A percentile compares a stretch with the other conserved stretches of the same genome.
Evolutionary conservation across 2,329 filamentous ascomycete species (phyloP).

Genomic region (Pezicula neosporulosa): DNA sequence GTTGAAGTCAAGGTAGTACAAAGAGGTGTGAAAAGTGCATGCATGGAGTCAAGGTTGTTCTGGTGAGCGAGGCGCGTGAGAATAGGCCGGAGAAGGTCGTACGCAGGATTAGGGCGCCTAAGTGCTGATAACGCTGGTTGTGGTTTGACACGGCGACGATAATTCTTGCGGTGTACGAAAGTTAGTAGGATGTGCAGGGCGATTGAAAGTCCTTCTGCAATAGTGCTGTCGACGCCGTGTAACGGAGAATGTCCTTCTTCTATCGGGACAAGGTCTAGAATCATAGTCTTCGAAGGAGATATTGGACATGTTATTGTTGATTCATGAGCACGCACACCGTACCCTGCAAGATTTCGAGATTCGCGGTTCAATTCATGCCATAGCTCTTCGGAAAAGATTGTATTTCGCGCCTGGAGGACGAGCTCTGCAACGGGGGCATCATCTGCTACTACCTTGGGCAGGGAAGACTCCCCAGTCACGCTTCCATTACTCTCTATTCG

Average conservation of each 20-base stretch:
- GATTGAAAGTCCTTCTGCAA: constrained; percentile 65
- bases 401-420: constrained; percentile 74
- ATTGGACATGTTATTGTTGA: constrained; percentile 53
- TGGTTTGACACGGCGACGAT: constrained; percentile 63
- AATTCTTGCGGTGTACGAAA: constrained; percentile 74
- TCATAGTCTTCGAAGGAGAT: constrained; percentile 51
- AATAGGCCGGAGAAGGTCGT: constrained; percentile 57
- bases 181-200: constrained; percentile 73
- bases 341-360: constrained; percentile 66
- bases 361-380: constrained; percentile 89
- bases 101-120: constrained; percentile 44
- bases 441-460: constrained; percentile 50
- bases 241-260: constrained; percentile 39
- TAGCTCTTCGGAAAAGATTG: constrained; percentile 79
- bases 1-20: constrained; percentile 17
- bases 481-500: constrained; percentile 55
- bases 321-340: constrained; percentile 64
- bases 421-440: constrained; percentile 61
- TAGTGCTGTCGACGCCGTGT: constrained; percentile 35
- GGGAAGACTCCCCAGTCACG: constrained; percentile 53
- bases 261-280: constrained; percentile 64
- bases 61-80: constrained; percentile 28
- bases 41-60: constrained; percentile 15
- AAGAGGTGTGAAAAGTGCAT: constrained; percentile 17
- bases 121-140: constrained; percentile 49